Percentiles rank a stretch among this genome's conserved stretches.
Evolutionary conservation across 768 basidiomycete species (phyloP).

Genomic region (Auriscalpium orientale): DNA sequence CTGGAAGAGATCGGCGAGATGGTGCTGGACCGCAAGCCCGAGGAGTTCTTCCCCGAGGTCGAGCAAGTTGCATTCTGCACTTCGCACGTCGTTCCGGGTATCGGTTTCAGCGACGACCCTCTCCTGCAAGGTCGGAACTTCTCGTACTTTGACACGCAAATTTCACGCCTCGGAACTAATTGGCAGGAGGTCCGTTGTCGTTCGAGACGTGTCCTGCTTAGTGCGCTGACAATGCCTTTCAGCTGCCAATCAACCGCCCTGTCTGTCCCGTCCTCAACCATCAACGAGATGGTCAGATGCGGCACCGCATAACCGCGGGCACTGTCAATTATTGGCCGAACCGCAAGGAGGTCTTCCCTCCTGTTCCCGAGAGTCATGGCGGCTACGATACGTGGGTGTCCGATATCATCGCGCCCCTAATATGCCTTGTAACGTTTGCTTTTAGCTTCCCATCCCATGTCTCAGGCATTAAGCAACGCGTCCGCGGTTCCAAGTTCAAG

Average conservation of each 20-base stretch:
- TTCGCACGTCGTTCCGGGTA: slow-evolving; percentile 47
- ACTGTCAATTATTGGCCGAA: slow-evolving; percentile 81
- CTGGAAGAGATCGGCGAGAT: slow-evolving; percentile 73
- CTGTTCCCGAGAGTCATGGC: slow-evolving; percentile 42
- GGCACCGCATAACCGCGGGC: slow-evolving; percentile 51
- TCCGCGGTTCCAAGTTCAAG: slow-evolving; percentile 65
- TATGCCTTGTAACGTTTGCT: neutral
- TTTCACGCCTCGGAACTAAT: slow-evolving; percentile 73
- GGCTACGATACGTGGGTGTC: slow-evolving; percentile 41
- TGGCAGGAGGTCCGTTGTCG: slow-evolving; percentile 50
- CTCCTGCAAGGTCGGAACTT: slow-evolving; percentile 82
- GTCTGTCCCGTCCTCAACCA: slow-evolving; percentile 69
- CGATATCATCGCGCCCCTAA: slow-evolving; percentile 9
- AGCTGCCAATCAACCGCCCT: slow-evolving; percentile 80
- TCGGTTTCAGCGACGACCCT: slow-evolving; percentile 61
- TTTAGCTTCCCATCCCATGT: slow-evolving; percentile 42
- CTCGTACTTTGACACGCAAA: slow-evolving; percentile 82
- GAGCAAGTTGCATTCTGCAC: slow-evolving; percentile 92
- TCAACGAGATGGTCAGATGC: slow-evolving; percentile 53
- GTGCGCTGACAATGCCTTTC: slow-evolving; percentile 1
- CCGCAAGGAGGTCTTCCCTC: slow-evolving; percentile 43
- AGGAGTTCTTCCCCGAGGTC: slow-evolving; percentile 79
- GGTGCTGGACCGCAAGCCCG: slow-evolving; percentile 51
- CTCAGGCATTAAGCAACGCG: slow-evolving; percentile 48
- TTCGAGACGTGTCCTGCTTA: no score